Base-by-base conservation (phyloP, 495 filamentous ascomycete genomes). In the Aspergillus carlsbadensis region DNA sequence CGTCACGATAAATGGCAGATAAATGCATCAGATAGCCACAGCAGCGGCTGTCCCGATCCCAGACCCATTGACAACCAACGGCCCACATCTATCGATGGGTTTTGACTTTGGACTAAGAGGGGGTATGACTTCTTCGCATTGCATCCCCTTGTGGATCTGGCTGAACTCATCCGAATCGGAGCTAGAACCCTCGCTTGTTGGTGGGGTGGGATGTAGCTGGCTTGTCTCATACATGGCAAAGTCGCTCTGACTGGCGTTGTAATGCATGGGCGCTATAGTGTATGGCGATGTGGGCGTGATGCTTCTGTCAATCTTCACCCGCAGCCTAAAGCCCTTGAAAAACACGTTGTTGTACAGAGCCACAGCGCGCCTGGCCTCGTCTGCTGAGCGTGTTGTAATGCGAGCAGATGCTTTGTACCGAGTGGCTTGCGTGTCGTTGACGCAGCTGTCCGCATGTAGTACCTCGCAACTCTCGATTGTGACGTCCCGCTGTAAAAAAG, bases 21-120 rank as follows among this genome's bases (percentile, higher is more conserved):
- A 29, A n/a, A 40, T 11, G 47, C 11, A 48, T 60, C 49, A 66
- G 24, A 51, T 52, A 11, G 45, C 49, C 21, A 64, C 44, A 1
- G 45, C 54, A 17, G 50, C 50, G 21, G 41, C 50, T 17, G 40
- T 33, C 46, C 61, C 56, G 18, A 56, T 45, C 6, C 72, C 70
- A 21, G 72, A 75, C 10, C 74, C 74, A 59, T 77, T 74, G 17
- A 77, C 66, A 1, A 77, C 74, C 20, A 77, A 41, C 6, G 74
- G 74, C 45, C 64, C 64, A 36, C 56, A 61, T 22, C 43, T 53
- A 20, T 64, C 64, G 14, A 34, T 17, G 6, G 37, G 3, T 37
- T 59, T 63, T 8, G 40, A n/a, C n/a, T 34, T 6, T 4, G 22
- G 5, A 21, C 31, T 22, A 8, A 15, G 8, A 35, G 29, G n/a